phyloP scores from a whole-genome alignment of 1,139 yeast genomes.

The Sugiyamaella japonica region DNA sequence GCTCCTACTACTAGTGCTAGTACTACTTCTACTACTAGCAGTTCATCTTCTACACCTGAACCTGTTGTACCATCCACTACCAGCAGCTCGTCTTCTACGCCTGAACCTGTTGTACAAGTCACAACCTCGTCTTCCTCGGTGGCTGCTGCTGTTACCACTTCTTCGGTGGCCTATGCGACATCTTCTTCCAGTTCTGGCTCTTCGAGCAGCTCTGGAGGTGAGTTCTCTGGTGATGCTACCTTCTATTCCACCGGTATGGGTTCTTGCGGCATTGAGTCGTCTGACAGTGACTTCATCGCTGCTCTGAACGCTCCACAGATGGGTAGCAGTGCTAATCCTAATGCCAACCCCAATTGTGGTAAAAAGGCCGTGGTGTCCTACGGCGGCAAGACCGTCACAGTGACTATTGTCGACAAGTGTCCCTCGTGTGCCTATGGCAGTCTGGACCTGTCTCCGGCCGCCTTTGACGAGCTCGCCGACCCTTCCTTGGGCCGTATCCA shows the following conservation, averaged over 20 bases:
- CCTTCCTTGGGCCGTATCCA: constrained; percentile 49
- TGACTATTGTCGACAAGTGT: constrained; percentile 56
- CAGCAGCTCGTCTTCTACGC: constrained; percentile 13
- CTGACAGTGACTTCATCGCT: constrained; percentile 51
- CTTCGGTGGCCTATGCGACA: constrained; percentile 17
- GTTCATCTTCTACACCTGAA: background rate
- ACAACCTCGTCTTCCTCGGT: constrained; percentile 15
- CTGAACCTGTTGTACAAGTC: no score
- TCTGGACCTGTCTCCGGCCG: constrained; percentile 56
- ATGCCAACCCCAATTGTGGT: constrained; percentile 52
- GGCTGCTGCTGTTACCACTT: background rate
- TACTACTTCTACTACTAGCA: constrained; percentile 3
- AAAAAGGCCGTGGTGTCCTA: constrained; percentile 47
- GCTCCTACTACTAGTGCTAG: constrained; percentile 3
- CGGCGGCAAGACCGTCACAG: constrained; percentile 49
- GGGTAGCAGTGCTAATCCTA: constrained; percentile 38
- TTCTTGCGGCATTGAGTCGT: constrained; percentile 56
- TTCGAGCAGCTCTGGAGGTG: constrained; percentile 25
- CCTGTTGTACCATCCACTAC: constrained; percentile 1
- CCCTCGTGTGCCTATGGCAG: constrained; percentile 50
- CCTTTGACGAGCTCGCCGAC: constrained; percentile 50
- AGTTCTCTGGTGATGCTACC: constrained; percentile 56
- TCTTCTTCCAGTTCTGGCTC: constrained; percentile 19
- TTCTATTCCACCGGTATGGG: constrained; percentile 60
- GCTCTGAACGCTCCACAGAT: constrained; percentile 43